Evolutionary conservation across 75 land plant species (phyloP), one percentile per base, ranked within the genome.

Genomic region (Picea sitchensis): DNA sequence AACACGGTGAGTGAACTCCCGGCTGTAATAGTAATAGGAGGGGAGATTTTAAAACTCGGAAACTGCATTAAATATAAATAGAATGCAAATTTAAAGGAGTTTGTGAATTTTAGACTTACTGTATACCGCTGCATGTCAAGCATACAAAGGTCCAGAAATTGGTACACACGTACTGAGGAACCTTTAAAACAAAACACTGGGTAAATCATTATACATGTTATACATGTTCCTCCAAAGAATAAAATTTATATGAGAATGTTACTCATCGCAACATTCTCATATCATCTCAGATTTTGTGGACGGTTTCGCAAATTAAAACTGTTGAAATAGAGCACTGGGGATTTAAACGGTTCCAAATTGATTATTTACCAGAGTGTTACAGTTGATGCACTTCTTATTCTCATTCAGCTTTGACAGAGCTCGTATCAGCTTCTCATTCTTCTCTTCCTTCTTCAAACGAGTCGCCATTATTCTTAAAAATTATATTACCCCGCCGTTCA

Each of bases 1-100:
- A 4, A 85, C 85, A 2, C 86, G 86, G 31, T 85, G 86, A 56
- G 86, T 78, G 61, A 85, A 85, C 75, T 85, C 86, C 81, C 86
- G 86, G 62, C 86, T 85, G 73, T 69, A 65, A 38, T 54, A 73
- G 56, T 61, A 56, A 60, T 80, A 31, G 59, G 23, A 17, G 60
- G 12, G 11, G 12, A 9, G 56, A 51, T 51, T 51, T 51, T 11
- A 51, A 51, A 9, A 9, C 11, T 51, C 11, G 56, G 12, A 9
- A 51, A 51, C 9, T 51, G 56, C 56, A 51, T 9, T 9, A 9
- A 51, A 51, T 51, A 51, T 12, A 51, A 51, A 51, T 51, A 51
- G 56, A 51, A 51, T 51, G 56, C 56, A 51, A 51, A 51, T 51
- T 9, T 51, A 51, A 51, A 51, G 12, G 56, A 51, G 56, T 51